Percentiles rank a stretch among this genome's conserved stretches.
These are phyloP conservation scores for Corymbia calophylla DNA, from an alignment of 441 rosid genomes.

Conservation along the genomic window DNA sequence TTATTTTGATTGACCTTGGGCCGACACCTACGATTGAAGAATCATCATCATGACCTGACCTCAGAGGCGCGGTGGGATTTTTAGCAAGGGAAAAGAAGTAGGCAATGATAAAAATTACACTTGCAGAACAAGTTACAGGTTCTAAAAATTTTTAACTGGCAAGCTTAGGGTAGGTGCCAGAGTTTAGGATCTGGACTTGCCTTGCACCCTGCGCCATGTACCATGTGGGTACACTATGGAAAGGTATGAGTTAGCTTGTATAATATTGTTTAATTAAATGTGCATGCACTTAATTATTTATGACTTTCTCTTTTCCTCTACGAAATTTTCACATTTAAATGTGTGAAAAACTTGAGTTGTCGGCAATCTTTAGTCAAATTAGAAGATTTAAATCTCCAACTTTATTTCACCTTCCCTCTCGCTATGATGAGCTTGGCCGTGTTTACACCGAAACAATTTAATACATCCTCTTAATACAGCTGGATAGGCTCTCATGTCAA, in stretches of 20 bases:
- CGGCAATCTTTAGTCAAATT: background rate
- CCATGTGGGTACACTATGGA: background rate
- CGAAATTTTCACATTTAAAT: background rate
- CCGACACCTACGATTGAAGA: background rate
- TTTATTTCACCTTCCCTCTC: background rate
- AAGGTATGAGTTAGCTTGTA: background rate
- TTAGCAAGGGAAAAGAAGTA: background rate
- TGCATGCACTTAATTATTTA: background rate
- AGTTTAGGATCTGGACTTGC: background rate
- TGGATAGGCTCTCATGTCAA: background rate
- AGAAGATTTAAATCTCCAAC: background rate
- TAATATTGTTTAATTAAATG: background rate
- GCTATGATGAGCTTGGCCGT: background rate
- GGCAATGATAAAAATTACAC: background rate
- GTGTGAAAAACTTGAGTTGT: background rate
- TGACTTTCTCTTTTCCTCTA: background rate
- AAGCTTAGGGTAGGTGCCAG: background rate
- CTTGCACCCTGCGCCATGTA: background rate
- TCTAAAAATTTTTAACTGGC: background rate
- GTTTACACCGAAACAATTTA: background rate
- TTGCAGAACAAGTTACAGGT: background rate
- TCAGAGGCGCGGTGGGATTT: background rate
- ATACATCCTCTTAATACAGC: background rate
- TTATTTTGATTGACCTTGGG: background rate
- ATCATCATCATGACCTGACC: background rate